phyloP scores from a whole-genome alignment of 148 eudicot species.

The Fagopyrum homotropicum region DNA sequence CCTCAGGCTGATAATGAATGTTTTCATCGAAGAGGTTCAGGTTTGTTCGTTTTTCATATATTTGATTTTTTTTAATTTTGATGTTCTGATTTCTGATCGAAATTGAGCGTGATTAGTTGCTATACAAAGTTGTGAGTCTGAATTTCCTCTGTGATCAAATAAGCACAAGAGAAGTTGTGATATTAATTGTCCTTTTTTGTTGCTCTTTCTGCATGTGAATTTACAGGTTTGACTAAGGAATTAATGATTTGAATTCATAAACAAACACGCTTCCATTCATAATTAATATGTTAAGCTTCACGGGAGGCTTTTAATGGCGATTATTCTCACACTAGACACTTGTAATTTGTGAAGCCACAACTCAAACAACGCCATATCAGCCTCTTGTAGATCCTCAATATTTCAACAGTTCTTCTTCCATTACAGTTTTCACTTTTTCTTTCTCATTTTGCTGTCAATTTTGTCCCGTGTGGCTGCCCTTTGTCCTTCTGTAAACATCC shows the following conservation, averaged over 20 bases:
- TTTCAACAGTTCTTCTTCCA: neutral
- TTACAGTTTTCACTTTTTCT: neutral
- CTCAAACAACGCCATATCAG: neutral
- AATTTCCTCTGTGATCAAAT: neutral
- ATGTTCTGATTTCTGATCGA: neutral
- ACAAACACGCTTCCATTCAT: neutral
- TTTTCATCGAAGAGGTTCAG: neutral
- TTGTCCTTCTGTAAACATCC: neutral
- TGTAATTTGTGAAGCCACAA: neutral
- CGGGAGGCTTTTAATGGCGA: neutral
- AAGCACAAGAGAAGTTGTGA: neutral
- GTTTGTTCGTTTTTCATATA: neutral
- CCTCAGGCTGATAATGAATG: neutral
- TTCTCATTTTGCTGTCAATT: slow-evolving; percentile 9
- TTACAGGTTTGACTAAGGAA: neutral
- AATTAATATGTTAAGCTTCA: neutral
- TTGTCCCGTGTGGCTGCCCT: neutral
- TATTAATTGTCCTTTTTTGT: neutral
- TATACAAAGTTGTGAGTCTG: neutral
- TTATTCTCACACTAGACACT: neutral
- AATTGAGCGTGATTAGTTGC: neutral
- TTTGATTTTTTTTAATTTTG: neutral
- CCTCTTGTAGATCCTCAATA: neutral
- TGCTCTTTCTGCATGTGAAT: neutral
- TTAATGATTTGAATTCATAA: neutral